phyloP scores from a whole-genome alignment of 805 yeast genomes.

The Teunomyces panamensis region DNA sequence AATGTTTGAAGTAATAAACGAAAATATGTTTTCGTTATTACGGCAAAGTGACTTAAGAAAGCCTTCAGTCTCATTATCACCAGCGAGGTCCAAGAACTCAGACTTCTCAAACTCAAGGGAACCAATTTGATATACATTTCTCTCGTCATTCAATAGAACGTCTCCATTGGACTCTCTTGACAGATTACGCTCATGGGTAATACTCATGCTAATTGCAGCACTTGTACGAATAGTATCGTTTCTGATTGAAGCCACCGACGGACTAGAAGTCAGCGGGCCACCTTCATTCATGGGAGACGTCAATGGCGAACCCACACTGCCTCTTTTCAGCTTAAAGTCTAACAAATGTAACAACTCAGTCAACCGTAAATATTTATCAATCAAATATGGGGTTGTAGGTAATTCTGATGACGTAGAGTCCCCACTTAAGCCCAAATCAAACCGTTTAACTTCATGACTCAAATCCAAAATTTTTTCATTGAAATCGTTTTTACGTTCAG shows the following conservation, averaged over 20 bases:
- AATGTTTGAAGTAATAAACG: conserved; percentile 42
- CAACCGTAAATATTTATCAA: conserved; percentile 61
- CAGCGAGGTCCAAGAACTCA: conserved; percentile 39
- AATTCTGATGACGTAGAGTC: conserved; percentile 51
- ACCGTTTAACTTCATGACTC: conserved; percentile 54
- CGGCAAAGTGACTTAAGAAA: conserved; percentile 45
- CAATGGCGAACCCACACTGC: conserved; percentile 4
- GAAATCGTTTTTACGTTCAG: conserved; percentile 67
- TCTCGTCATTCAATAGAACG: conserved; percentile 19
- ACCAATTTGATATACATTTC: conserved; percentile 42
- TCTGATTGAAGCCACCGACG: conserved; percentile 10
- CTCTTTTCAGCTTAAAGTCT: conserved; percentile 14
- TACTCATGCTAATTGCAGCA: not conserved
- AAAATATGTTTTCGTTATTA: conserved; percentile 27
- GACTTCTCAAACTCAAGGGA: conserved; percentile 50
- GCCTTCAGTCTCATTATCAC: conserved; percentile 51
- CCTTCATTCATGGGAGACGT: conserved; percentile 5
- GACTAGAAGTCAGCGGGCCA: conserved; percentile 7
- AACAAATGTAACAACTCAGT: conserved; percentile 55
- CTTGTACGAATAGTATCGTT: not conserved
- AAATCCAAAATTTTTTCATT: conserved; percentile 55
- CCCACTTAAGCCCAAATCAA: conserved; percentile 54
- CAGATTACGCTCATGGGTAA: conserved; percentile 2
- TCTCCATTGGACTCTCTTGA: conserved; percentile 7
- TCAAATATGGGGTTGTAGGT: conserved; percentile 66